Percentiles rank a stretch among this genome's conserved stretches.
Conservation (phyloP, 768 basidiomycete genomes). For the Mycena chlorophos region DNA sequence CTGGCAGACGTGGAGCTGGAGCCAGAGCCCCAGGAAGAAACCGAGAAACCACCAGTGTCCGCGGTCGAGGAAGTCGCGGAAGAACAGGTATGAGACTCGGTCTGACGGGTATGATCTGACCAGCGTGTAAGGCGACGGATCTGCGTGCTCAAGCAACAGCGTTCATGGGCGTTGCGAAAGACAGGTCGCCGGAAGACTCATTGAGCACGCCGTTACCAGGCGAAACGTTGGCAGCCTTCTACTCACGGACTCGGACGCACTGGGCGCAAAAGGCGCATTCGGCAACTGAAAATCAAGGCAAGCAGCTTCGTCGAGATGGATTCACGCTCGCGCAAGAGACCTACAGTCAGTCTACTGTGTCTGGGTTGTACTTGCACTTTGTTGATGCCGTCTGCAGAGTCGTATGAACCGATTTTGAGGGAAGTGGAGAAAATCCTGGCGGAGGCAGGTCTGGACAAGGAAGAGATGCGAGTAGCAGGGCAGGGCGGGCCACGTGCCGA, state of each 20-base stretch:
- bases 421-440: slow-evolving; percentile 82
- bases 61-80: slow-evolving; percentile 26
- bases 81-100: no score
- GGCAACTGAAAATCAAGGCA: slow-evolving; percentile 67
- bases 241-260: slow-evolving; percentile 75
- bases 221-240: slow-evolving; percentile 82
- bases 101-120: no score
- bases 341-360: slow-evolving; percentile 54
- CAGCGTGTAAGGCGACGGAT: slow-evolving; percentile 34
- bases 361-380: background rate
- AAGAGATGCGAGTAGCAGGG: slow-evolving; percentile 66
- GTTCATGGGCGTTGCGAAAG: slow-evolving; percentile 64
- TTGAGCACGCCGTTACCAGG: slow-evolving; percentile 81
- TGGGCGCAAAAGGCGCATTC: slow-evolving; percentile 76
- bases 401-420: slow-evolving; percentile 78
- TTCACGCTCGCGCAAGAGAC: slow-evolving; percentile 73
- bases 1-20: no score
- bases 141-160: slow-evolving; percentile 38
- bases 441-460: slow-evolving; percentile 83
- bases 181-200: slow-evolving; percentile 67
- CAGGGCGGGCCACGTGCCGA: slow-evolving; percentile 40
- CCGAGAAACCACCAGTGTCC: background rate
- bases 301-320: slow-evolving; percentile 73
- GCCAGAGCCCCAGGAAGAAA: no score
- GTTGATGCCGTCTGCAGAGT: slow-evolving; percentile 40